Evolutionary conservation across 371 early-diverging fungal species (phyloP).

Genomic region (Mortierella sp.): DNA sequence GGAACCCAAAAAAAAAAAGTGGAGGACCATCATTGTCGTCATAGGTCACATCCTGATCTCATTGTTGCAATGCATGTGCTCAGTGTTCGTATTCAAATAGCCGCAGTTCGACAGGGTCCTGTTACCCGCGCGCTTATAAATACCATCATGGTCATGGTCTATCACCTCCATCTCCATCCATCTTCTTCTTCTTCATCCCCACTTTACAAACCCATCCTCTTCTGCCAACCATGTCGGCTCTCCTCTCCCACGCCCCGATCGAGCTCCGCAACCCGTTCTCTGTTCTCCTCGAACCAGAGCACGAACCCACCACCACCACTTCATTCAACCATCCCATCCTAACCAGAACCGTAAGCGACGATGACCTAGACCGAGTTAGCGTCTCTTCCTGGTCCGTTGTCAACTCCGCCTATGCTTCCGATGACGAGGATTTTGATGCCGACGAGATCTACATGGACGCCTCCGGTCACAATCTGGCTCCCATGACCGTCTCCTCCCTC

Average conservation of each 20-base stretch:
- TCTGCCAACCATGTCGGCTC: constrained; percentile 20
- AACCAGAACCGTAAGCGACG: constrained; percentile 17
- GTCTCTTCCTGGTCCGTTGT: constrained; percentile 43
- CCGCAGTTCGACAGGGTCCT: not conserved
- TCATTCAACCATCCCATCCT: not conserved
- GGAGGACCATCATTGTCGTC: too few relatives aligned
- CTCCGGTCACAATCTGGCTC: constrained; percentile 4
- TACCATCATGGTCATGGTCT: not conserved
- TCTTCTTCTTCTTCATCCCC: not conserved
- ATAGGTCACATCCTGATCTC: too few relatives aligned
- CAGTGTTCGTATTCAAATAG: not conserved
- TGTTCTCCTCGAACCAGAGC: constrained; percentile 27
- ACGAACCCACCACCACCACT: constrained; percentile 1
- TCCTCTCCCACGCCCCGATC: constrained; percentile 23
- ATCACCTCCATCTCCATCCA: not conserved
- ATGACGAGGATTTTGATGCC: constrained; percentile 18
- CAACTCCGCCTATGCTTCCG: constrained; percentile 24
- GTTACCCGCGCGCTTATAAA: not conserved
- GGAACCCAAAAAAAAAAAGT: too few relatives aligned
- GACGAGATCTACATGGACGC: constrained; percentile 25
- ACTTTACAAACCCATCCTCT: constrained; percentile 3
- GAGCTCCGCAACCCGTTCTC: constrained; percentile 32
- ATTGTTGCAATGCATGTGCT: too few relatives aligned
- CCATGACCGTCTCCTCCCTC: constrained; percentile 28
- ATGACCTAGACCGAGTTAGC: constrained; percentile 27